phyloP scores from a whole-genome alignment of 129 eudicot genomes.

The carrot (Daucus carota) region DNA sequence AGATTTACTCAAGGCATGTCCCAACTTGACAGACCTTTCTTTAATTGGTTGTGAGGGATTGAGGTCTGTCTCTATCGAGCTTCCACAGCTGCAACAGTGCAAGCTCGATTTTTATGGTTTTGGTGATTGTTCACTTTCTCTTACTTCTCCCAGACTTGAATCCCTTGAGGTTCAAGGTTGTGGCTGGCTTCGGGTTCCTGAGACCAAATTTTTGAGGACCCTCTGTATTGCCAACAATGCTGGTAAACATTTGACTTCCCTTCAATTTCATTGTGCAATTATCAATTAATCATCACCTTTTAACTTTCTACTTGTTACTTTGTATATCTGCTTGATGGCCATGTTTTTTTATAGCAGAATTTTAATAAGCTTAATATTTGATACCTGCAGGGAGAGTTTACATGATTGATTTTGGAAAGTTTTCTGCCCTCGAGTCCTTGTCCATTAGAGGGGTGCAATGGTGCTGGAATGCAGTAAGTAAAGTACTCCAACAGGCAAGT shows the following conservation, averaged over 20 bases:
- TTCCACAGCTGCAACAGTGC: constrained; percentile 53
- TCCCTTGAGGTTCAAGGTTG: constrained; percentile 88
- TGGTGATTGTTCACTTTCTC: constrained; percentile 50
- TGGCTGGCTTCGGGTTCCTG: constrained; percentile 61
- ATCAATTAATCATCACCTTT: background rate
- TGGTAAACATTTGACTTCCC: constrained; percentile 30
- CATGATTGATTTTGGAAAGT: constrained; percentile 78
- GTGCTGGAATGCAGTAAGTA: constrained; percentile 90
- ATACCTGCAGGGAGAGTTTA: constrained; percentile 59
- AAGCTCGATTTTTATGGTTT: constrained; percentile 68
- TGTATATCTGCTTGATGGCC: background rate
- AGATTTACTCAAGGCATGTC: constrained; percentile 59
- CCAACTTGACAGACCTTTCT: constrained; percentile 56
- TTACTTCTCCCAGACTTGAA: constrained; percentile 58
- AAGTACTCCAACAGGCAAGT: constrained; percentile 71
- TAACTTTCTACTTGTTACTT: background rate
- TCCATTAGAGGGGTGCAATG: constrained; percentile 91
- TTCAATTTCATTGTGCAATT: background rate
- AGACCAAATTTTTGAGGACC: constrained; percentile 45
- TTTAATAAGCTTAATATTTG: background rate
- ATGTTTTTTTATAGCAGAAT: background rate
- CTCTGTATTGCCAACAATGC: constrained; percentile 63
- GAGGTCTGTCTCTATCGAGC: constrained; percentile 47
- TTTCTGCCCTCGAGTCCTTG: constrained; percentile 61
- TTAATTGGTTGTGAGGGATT: constrained; percentile 86